Evolutionary conservation across 306 rosid genomes (phyloP), one percentile per base, ranked within the genome.

Genomic region (Vachellia collinsii): DNA sequence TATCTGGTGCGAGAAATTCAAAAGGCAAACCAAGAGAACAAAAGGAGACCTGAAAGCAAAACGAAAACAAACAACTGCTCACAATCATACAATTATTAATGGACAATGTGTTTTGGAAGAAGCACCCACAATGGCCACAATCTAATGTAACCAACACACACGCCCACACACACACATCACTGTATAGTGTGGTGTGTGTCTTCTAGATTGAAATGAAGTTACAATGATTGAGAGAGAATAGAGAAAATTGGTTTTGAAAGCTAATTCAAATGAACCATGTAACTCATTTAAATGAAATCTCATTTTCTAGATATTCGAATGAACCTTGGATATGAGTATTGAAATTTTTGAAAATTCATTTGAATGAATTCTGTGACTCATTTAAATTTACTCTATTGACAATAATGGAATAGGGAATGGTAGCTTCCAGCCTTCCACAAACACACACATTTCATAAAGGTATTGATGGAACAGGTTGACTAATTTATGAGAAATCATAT

Each of bases 381-480:
- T 0, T 29, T 2, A 29, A 29, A 29, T 29, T 29, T 29, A 29
- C 34, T 29, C 34, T 29, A 2, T 29, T 29, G 34, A 29, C 34
- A 29, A 29, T 29, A 29, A 29, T 29, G 34, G 2, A 29, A 29
- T 29, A 2, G 34, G 34, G 1, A 29, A 29, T 29, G 34, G 34
- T 29, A 29, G 34, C n/a, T 29, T 29, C 34, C 34, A 29, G 34
- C 2, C 34, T 29, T 29, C 34, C 6, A 69, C 68, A 59, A 29
- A 29, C 34, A 29, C 2, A 29, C 2, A 29, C 2, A 29, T 81
- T 83, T 83, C 88, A 83, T 34, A 20, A 78, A 83, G 79, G 84
- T 41, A 39, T 71, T 79, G 89, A 81, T 79, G 84, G 79, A 80
- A 79, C 79, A 79, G 73, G 85, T 79, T 86, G 89, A 83, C 83